phyloP scores from a whole-genome alignment of 768 basidiomycete species.

The Pleurotus tuber-regium region DNA sequence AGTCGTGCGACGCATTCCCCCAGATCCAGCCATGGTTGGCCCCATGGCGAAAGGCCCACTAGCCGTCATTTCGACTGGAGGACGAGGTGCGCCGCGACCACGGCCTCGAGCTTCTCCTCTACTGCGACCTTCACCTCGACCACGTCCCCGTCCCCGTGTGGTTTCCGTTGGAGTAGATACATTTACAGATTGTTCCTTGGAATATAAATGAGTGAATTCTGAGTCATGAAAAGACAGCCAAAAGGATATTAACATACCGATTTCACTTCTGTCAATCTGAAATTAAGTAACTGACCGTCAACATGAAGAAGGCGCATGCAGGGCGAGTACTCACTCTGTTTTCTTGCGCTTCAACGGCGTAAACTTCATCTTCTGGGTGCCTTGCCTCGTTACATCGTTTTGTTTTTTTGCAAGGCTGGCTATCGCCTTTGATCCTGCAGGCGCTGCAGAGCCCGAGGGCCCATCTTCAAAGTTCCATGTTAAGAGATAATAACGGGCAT shows the following conservation, averaged over 20 bases:
- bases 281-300: too few relatives aligned
- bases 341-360: slow-evolving; percentile 66
- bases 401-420: slow-evolving; percentile 73
- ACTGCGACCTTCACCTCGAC: slow-evolving; percentile 25
- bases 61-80: slow-evolving; percentile 72
- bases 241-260: slow-evolving; percentile 39
- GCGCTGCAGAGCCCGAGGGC: slow-evolving; percentile 24
- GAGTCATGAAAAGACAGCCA: too few relatives aligned
- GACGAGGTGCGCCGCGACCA: slow-evolving; percentile 49
- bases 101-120: slow-evolving; percentile 50
- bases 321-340: slow-evolving; percentile 50
- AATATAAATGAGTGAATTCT: slow-evolving; percentile 9
- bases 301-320: too few relatives aligned
- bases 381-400: slow-evolving; percentile 69
- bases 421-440: slow-evolving; percentile 58
- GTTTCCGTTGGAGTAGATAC: slow-evolving; percentile 28
- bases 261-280: slow-evolving; percentile 58
- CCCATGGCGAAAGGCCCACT: slow-evolving; percentile 90
- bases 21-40: slow-evolving; percentile 64
- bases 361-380: slow-evolving; percentile 77
- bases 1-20: slow-evolving; percentile 45
- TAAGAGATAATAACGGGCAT: neutral
- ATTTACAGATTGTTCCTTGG: slow-evolving; percentile 46
- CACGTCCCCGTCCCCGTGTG: slow-evolving; percentile 43
- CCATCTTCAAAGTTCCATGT: slow-evolving; percentile 25